Conservation (phyloP, 805 yeast species). For the Candida montana region DNA sequence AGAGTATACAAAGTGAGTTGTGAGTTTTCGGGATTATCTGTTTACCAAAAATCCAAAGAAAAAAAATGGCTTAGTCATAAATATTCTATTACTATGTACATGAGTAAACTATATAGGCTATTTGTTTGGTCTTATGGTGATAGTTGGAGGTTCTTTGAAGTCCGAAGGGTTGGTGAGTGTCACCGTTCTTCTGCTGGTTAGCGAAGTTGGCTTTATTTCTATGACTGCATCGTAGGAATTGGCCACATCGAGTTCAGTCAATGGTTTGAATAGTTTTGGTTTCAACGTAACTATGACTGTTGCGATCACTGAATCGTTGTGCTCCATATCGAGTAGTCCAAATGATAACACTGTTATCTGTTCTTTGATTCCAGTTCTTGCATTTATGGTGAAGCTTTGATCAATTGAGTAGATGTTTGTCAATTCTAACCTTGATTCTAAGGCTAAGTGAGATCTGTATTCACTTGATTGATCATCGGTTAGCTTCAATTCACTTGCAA, state of each 20-base stretch:
- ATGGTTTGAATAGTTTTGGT: conserved; percentile 8
- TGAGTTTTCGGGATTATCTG: conserved; percentile 1
- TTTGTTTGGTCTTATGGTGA: conserved; percentile 18
- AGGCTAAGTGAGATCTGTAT: conserved; percentile 7
- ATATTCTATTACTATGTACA: too few species aligned
- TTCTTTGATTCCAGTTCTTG: conserved; percentile 11
- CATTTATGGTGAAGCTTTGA: conserved; percentile 14
- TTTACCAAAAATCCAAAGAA: background rate
- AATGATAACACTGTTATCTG: conserved; percentile 16
- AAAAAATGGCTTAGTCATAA: background rate
- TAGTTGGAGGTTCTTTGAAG: conserved; percentile 10
- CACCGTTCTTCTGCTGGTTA: conserved; percentile 7
- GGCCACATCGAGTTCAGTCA: conserved; percentile 4
- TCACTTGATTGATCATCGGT: background rate
- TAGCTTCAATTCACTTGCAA: conserved; percentile 10
- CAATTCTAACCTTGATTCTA: conserved; percentile 11
- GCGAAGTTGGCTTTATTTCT: conserved; percentile 13
- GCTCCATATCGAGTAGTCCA: conserved; percentile 15
- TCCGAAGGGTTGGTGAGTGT: conserved; percentile 12
- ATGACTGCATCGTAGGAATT: conserved; percentile 10
- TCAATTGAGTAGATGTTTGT: conserved; percentile 16
- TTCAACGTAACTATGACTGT: conserved; percentile 15
- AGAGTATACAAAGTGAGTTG: background rate
- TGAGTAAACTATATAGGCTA: too few species aligned
- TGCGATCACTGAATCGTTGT: conserved; percentile 9